Percentiles rank a stretch among this genome's conserved stretches.
These are phyloP conservation scores for Oenanthe javanica DNA, from an alignment of 140 eudicot genomes.

Conservation along the genomic window DNA sequence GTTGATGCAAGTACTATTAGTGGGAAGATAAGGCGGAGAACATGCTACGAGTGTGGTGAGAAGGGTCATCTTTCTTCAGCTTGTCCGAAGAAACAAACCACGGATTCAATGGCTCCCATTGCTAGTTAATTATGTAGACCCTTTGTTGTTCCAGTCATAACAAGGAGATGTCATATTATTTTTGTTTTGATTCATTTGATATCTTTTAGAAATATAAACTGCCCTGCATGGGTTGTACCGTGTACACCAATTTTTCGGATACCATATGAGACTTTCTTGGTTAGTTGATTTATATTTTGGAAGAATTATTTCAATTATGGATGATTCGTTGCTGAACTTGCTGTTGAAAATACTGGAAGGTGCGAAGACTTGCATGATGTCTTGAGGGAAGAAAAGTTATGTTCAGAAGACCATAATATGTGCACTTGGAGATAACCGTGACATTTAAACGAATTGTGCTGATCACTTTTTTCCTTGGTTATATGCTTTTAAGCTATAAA, in stretches of 20 bases:
- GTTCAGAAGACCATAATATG: neutral
- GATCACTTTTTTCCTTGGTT: too few relatives aligned
- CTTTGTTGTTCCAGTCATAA: neutral
- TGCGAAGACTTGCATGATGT: neutral
- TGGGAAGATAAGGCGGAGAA: constrained; percentile 80
- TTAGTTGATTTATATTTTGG: neutral
- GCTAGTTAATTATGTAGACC: constrained; percentile 19
- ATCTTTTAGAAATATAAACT: neutral
- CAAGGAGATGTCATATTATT: neutral
- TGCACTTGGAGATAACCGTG: neutral
- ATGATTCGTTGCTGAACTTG: neutral
- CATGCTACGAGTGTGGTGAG: constrained; percentile 82
- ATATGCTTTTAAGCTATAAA: too few relatives aligned
- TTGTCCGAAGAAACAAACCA: constrained; percentile 63
- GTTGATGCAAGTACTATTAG: constrained; percentile 21
- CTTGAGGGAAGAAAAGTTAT: neutral
- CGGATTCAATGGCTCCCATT: constrained; percentile 19
- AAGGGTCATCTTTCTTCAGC: constrained; percentile 71
- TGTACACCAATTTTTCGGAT: neutral
- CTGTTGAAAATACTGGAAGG: neutral
- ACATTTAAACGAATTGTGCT: too few relatives aligned
- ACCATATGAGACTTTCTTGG: neutral
- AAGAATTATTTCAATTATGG: neutral
- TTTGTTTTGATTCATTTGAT: neutral
- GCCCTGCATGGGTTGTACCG: neutral